Conservation (phyloP, 768 basidiomycete species). For the Panaeolus papilionaceus region DNA sequence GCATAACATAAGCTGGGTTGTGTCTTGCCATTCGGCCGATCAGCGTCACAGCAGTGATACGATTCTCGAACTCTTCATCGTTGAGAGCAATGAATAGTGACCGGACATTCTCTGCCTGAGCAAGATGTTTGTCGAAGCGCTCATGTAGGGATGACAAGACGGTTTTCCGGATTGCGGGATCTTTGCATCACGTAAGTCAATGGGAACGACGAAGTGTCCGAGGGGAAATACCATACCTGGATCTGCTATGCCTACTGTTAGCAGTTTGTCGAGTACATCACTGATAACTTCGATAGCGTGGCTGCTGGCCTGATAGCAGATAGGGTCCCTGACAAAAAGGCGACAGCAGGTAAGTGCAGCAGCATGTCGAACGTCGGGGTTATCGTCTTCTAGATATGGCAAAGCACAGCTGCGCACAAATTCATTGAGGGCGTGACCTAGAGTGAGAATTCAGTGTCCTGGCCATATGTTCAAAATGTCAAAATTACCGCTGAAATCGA, state of each 20-base stretch:
- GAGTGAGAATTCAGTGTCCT: conserved; percentile 8
- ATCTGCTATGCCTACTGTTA: conserved; percentile 96
- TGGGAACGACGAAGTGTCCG: conserved; percentile 14
- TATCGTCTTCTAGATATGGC: conserved; percentile 94
- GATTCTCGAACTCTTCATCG: conserved; percentile 94
- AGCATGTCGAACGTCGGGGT: conserved; percentile 83
- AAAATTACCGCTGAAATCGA: conserved; percentile 88
- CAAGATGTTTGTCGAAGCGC: conserved; percentile 94
- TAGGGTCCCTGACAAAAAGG: conserved; percentile 93
- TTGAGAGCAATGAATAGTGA: conserved; percentile 97
- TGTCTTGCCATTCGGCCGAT: conserved; percentile 94
- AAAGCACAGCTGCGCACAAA: conserved; percentile 92
- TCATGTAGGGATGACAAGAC: conserved; percentile 90
- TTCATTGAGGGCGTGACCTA: conserved; percentile 93
- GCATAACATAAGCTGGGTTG: conserved; percentile 99
- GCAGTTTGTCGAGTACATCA: conserved; percentile 95
- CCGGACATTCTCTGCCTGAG: conserved; percentile 98
- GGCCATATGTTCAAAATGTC: neutral
- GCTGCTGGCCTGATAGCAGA: conserved; percentile 94
- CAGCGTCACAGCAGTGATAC: conserved; percentile 86
- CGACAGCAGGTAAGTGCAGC: conserved; percentile 93
- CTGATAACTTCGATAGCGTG: conserved; percentile 97
- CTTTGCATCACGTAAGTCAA: conserved; percentile 41
- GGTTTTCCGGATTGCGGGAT: conserved; percentile 81
- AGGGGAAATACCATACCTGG: conserved; percentile 61